Conservation (phyloP, 495 filamentous ascomycete genomes). For the Tuber aestivum region DNA sequence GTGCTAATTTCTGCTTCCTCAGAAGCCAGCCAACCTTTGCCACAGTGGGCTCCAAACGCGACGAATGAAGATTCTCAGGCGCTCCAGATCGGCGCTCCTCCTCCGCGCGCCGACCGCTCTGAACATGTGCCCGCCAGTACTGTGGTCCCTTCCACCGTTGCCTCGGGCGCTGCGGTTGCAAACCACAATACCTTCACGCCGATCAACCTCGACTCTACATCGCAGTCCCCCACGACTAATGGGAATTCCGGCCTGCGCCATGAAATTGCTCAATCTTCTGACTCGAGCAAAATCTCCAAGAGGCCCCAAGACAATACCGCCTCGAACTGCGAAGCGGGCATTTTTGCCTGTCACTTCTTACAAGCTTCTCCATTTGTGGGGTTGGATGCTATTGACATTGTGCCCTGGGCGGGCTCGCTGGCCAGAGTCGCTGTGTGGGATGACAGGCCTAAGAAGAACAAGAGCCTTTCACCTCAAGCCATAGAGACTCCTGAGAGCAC, state of each 20-base stretch:
- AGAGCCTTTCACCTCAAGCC: slow-evolving; percentile 10
- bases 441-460: slow-evolving; percentile 15
- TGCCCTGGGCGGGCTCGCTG: slow-evolving; percentile 22
- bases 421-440: background rate
- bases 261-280: background rate
- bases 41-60: background rate
- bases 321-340: slow-evolving; percentile 19
- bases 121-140: slow-evolving; percentile 8
- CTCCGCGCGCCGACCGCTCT: slow-evolving; percentile 17
- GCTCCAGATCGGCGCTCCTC: slow-evolving; percentile 25
- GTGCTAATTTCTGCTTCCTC: background rate
- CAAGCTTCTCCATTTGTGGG: slow-evolving; percentile 35
- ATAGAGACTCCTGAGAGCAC: slow-evolving; percentile 9
- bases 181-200: slow-evolving; percentile 27
- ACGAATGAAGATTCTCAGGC: slow-evolving; percentile 18
- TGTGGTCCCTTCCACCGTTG: slow-evolving; percentile 10
- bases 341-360: slow-evolving; percentile 34
- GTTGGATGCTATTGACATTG: slow-evolving; percentile 18
- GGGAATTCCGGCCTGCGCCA: slow-evolving; percentile 9
- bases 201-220: slow-evolving; percentile 32
- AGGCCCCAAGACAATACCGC: background rate
- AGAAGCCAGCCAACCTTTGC: slow-evolving; percentile 1
- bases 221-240: slow-evolving; percentile 13
- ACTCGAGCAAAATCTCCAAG: background rate
- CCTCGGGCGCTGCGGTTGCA: slow-evolving; percentile 6